Evolutionary conservation across 1,284 basidiomycete species (phyloP).

Genomic region (Pseudozyma sp.): DNA sequence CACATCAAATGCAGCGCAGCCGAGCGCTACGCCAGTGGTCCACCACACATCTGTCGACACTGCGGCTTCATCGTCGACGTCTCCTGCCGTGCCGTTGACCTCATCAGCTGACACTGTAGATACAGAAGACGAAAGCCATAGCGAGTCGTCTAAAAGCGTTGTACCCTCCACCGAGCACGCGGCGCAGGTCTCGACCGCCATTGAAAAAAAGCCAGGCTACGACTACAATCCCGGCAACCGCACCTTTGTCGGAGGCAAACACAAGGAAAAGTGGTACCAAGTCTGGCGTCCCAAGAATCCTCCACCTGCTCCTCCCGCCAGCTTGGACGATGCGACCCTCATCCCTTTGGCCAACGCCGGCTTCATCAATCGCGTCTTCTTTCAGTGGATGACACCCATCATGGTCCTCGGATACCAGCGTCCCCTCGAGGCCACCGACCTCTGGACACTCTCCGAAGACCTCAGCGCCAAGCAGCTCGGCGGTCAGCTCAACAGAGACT

Average conservation of each 20-base stretch:
- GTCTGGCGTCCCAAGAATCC: conserved; percentile 63
- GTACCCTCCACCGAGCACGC: conserved; percentile 29
- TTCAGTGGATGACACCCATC: conserved; percentile 81
- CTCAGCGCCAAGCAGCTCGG: conserved; percentile 75
- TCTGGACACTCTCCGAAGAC: conserved; percentile 79
- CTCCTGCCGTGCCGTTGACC: not conserved
- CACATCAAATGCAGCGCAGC: conserved; percentile 1
- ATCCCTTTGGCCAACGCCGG: conserved; percentile 74
- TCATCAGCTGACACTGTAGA: conserved; percentile 8
- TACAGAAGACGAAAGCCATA: conserved; percentile 35
- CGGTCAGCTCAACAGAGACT: conserved; percentile 75
- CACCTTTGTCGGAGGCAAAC: conserved; percentile 48
- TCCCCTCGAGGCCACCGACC: conserved; percentile 82
- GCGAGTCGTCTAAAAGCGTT: conserved; percentile 33
- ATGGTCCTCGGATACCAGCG: conserved; percentile 78
- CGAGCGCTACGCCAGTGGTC: not conserved
- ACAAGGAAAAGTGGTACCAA: conserved; percentile 65
- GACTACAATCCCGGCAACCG: conserved; percentile 59
- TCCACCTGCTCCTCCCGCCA: conserved; percentile 64
- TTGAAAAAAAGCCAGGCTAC: conserved; percentile 40
- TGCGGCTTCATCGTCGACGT: conserved; percentile 1
- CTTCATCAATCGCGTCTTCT: conserved; percentile 74
- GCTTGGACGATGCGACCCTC: conserved; percentile 73
- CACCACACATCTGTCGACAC: not conserved
- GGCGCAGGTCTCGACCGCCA: conserved; percentile 13